Evolutionary conservation across 371 early-diverging fungal genomes (phyloP), one percentile per base, ranked within the genome.

Genomic region (Gilbertella persicaria): DNA sequence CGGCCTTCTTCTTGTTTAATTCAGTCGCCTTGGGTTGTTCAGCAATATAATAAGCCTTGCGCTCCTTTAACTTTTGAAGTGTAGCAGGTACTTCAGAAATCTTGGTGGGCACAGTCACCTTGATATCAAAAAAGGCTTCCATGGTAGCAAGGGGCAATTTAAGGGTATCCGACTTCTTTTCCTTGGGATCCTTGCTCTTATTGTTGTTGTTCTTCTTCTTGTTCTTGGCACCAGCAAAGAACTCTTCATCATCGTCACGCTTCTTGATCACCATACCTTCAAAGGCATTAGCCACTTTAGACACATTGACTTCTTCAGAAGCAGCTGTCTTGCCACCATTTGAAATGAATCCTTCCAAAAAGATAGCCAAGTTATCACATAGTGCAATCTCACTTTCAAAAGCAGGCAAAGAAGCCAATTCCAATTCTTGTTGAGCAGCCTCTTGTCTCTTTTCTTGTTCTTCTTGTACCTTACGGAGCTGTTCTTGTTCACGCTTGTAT

Each of bases 371-470:
- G 50, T 82, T 83, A 52, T 89, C 88, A 75, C 94, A 94, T 37
- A 78, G 78, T 59, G 73, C 67, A 58, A 97, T 94, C 67, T 97
- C 97, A 55, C 79, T 79, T 50, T 82, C 76, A 73, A 86, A 96
- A 8, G 97, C 96, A 29, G 95, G 95, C 47, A 91, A 70, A 50
- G 92, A 89, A 24, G 96, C 96, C 45, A 84, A 70, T 62, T 95
- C 96, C 23, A 85, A 83, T 69, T 91, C 92, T 59, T 83, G 73
- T 53, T 81, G 71, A 13, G 90, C 88, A 25, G 79, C 70, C 45
- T 81, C 81, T 55, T 83, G 73, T 25, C 73, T 75, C 45, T 85
- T 71, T 58, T 81, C 85, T 48, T 79, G 78, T 51, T 88, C 85
- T 41, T 79, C 62, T 67, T 92, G 90, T 53, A 80, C 74, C 62